Conservation (phyloP, 495 filamentous ascomycete genomes). For the Aspergillus conjunctus region DNA sequence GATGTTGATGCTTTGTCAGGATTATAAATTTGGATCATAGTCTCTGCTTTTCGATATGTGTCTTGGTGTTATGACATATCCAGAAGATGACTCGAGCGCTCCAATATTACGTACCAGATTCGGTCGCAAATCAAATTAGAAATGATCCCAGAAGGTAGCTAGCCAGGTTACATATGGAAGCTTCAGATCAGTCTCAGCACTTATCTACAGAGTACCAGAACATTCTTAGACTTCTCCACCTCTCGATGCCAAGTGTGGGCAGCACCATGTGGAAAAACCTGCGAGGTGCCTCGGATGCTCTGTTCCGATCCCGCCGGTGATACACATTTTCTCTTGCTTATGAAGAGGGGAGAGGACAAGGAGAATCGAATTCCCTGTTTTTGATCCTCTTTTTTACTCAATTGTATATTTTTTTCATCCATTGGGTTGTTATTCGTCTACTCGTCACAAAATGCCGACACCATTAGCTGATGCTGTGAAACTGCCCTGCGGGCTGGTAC, state of each 20-base stretch:
- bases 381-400: not conserved
- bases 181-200: too few species aligned
- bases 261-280: not conserved
- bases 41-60: too few species aligned
- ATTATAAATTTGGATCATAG: too few species aligned
- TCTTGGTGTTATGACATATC: too few species aligned
- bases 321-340: not conserved
- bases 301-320: not conserved
- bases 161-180: too few species aligned
- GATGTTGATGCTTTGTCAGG: too few species aligned
- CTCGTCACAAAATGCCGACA: slow-evolving; percentile 28
- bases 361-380: not conserved
- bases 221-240: not conserved
- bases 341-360: not conserved
- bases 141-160: too few species aligned
- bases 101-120: too few species aligned
- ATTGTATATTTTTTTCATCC: not conserved
- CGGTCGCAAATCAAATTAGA: too few species aligned
- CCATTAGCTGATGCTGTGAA: slow-evolving; percentile 46
- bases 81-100: too few species aligned
- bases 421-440: not conserved
- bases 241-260: not conserved
- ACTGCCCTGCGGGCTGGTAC: slow-evolving; percentile 52
- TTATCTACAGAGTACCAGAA: not conserved
- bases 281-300: not conserved